Evolutionary conservation across 768 basidiomycete species (phyloP).

Genomic region (Porphyrellus cyaneotinctus): DNA sequence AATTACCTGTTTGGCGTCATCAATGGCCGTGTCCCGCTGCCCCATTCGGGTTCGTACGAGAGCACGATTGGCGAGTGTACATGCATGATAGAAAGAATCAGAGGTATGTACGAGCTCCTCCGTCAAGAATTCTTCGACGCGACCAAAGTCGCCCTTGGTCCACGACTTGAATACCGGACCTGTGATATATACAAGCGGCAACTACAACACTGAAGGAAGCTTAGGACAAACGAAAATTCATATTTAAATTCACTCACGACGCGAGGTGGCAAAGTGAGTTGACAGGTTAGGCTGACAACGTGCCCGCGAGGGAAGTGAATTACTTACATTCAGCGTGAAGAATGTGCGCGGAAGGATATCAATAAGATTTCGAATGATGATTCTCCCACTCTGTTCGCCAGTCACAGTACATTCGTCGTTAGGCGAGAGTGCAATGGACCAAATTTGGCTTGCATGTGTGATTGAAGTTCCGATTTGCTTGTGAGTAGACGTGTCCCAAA

Average conservation of each 20-base stretch:
- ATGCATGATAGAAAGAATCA: not conserved
- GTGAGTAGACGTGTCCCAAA: not conserved
- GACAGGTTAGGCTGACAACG: not conserved
- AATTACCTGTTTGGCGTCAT: slow-evolving; percentile 6
- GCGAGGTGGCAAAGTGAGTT: not conserved
- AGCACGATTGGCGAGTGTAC: not conserved
- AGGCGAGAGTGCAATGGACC: not conserved
- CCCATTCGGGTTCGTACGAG: not conserved
- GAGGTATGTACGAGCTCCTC: not conserved
- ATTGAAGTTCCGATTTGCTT: not conserved
- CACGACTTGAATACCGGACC: not conserved
- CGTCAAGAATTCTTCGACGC: not conserved
- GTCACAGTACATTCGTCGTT: not conserved
- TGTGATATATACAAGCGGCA: slow-evolving; percentile 1
- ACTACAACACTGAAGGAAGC: not conserved
- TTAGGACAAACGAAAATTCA: not conserved
- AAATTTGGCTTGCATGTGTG: no score
- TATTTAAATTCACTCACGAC: not conserved
- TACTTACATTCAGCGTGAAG: not conserved
- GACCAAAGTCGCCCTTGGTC: not conserved
- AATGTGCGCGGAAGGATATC: not conserved
- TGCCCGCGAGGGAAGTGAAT: no score
- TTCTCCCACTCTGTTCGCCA: not conserved
- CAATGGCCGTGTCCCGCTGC: not conserved
- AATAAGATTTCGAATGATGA: not conserved